Evolutionary conservation across 1,284 basidiomycete genomes (phyloP).

Genomic region (Ganoderma lingzhi): DNA sequence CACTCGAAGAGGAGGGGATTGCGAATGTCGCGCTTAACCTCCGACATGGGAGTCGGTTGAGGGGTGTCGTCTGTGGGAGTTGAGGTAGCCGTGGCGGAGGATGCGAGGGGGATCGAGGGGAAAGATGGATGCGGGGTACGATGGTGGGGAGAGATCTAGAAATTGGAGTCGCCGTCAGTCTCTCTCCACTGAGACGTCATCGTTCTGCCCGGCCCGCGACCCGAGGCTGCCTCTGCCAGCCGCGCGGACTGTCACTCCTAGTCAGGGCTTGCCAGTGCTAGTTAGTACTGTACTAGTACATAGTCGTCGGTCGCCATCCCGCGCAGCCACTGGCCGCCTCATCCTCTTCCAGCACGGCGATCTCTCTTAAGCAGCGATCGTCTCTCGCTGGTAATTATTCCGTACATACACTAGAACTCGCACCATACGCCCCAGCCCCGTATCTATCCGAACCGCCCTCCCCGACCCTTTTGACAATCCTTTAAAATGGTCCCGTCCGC

Average conservation of each 20-base stretch:
- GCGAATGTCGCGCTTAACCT: conserved; percentile 75
- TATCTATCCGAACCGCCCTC: conserved; percentile 14
- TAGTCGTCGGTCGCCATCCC: background rate
- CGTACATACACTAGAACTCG: conserved; percentile 22
- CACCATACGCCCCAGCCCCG: conserved; percentile 5
- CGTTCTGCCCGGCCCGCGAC: background rate
- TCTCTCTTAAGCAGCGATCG: conserved; percentile 13
- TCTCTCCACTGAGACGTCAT: conserved; percentile 14
- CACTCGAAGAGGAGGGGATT: conserved; percentile 87
- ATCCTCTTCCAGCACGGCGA: conserved; percentile 22
- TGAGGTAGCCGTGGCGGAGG: conserved; percentile 13
- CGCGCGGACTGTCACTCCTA: too few relatives aligned
- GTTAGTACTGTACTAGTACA: too few relatives aligned
- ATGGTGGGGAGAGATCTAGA: conserved; percentile 6
- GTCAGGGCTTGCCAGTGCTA: too few relatives aligned
- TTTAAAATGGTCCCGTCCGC: background rate
- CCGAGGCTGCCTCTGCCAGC: background rate
- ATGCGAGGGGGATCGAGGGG: conserved; percentile 13
- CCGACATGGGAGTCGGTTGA: conserved; percentile 40
- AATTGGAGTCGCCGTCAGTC: background rate
- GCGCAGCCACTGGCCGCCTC: conserved; percentile 17
- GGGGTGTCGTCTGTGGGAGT: conserved; percentile 14
- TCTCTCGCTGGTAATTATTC: conserved; percentile 21
- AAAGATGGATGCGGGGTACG: conserved; percentile 9
- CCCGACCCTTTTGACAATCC: conserved; percentile 1